Evolutionary conservation across 78 protist species (phyloP).

Genomic region (Chrysochromulina parva): DNA sequence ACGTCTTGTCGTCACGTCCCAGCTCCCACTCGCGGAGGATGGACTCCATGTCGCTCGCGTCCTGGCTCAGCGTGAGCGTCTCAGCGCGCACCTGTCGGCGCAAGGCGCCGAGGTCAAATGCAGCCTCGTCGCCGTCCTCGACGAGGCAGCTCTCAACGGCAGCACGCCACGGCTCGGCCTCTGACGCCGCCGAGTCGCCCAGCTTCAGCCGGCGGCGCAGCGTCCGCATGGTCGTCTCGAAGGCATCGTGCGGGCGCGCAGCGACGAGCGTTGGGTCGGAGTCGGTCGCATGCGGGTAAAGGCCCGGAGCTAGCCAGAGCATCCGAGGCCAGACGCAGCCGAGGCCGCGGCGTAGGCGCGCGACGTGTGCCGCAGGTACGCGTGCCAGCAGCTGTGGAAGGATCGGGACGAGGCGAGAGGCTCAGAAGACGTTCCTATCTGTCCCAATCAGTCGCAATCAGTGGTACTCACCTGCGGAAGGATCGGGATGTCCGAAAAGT

Average conservation of each 20-base stretch:
- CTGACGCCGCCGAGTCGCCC: not conserved
- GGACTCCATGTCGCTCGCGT: not conserved
- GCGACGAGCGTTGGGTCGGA: not conserved
- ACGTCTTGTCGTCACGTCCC: not conserved
- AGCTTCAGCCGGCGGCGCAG: not conserved
- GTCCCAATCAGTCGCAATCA: too few relatives aligned
- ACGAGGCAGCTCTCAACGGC: not conserved
- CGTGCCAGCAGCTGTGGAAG: not conserved
- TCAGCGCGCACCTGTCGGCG: not conserved
- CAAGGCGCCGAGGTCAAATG: not conserved
- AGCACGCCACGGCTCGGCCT: not conserved
- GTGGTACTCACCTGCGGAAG: not conserved
- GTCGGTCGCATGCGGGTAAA: not conserved
- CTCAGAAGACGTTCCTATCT: too few relatives aligned
- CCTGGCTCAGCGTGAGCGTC: not conserved
- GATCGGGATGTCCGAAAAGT: not conserved
- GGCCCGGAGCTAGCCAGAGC: not conserved
- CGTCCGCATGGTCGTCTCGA: not conserved
- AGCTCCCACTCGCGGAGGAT: not conserved
- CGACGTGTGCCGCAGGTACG: not conserved
- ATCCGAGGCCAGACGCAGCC: constrained; percentile 10
- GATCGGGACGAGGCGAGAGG: not conserved
- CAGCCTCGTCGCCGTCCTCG: not conserved
- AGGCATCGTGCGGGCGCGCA: constrained; percentile 9
- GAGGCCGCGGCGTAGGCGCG: not conserved